Percentiles rank a stretch among this genome's conserved stretches.
phyloP scores from a whole-genome alignment of 2,329 filamentous ascomycete species.

The Fusarium bulbicola region DNA sequence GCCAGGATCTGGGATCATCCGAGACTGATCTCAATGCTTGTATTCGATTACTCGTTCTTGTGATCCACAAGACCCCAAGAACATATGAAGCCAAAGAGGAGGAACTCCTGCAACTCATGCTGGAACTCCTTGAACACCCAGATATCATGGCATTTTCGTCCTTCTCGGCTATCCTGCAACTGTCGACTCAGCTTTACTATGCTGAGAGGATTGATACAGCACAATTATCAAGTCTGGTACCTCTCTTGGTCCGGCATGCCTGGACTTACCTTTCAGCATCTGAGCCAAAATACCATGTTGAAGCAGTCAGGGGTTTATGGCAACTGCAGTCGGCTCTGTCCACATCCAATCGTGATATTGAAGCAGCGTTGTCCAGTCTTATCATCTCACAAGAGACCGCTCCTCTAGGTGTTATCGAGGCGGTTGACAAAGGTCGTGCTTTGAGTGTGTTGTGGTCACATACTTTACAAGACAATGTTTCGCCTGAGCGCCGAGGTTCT shows the following conservation, averaged over 20 bases:
- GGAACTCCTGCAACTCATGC: slow-evolving; percentile 60
- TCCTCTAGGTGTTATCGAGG: slow-evolving; percentile 38
- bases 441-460: slow-evolving; percentile 88
- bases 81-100: slow-evolving; percentile 55
- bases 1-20: slow-evolving; percentile 54
- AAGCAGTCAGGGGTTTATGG: slow-evolving; percentile 88
- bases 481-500: slow-evolving; percentile 59
- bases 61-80: slow-evolving; percentile 62
- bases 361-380: slow-evolving; percentile 77
- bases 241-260: slow-evolving; percentile 73
- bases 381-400: slow-evolving; percentile 64
- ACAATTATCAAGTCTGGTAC: slow-evolving; percentile 71
- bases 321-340: slow-evolving; percentile 80
- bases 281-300: slow-evolving; percentile 92
- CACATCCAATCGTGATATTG: slow-evolving; percentile 75
- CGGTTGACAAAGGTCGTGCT: slow-evolving; percentile 70
- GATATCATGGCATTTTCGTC: slow-evolving; percentile 58
- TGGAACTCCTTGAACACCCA: slow-evolving; percentile 54
- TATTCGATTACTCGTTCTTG: slow-evolving; percentile 66
- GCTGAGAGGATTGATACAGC: slow-evolving; percentile 59
- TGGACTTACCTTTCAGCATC: slow-evolving; percentile 86
- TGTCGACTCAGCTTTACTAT: slow-evolving; percentile 65
- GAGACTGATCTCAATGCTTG: slow-evolving; percentile 63
- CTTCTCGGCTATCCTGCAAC: slow-evolving; percentile 67
- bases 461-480: slow-evolving; percentile 68